Base-by-base conservation (phyloP, 176 grass and related monocot species). In the Musa acuminata region DNA sequence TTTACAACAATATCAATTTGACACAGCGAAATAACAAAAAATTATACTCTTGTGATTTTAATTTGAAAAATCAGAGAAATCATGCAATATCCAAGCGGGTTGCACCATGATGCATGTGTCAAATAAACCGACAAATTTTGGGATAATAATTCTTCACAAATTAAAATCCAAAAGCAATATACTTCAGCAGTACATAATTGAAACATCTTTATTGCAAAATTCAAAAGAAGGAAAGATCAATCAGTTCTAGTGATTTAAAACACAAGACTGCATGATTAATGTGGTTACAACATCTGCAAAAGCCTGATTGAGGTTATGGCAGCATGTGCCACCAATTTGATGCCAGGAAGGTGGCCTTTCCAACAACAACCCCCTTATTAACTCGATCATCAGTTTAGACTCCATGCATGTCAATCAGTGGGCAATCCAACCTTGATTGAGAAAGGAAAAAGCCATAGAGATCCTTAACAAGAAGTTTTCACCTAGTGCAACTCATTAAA, bases 81-180 rank as follows among this genome's bases (percentile, higher is more conserved):
- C 17, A 50, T 51, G 35, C 35, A 50, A 51, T n/a, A 7, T 16
- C 49, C 13, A 1, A 25, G 3, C 11, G 48, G 5, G 1, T n/a
- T 11, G 20, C 11, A 20, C 16, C 17, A 50, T 27, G 63, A 64
- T 27, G 22, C 8, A 27, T 65, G 21, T 19, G 17, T 67, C 63
- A 14, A 1, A 67, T 29, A 43, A 43, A 5, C 35, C 35, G 6
- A 5, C 35, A 43, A 43, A 43, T 43, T 43, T 6, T 51, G 29
- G 43, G 43, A 49, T 17, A 8, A 50, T 50, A 43, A 50, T 8
- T n/a, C 35, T 29, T 67, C 64, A 67, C 50, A 49, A 50, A 70
- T 70, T 10, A 70, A 70, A 20, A 70, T 50, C 67, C 13, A 50
- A 25, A 70, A 50, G 67, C 16, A 14, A 70, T 51, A 70, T 70